A percentile compares a stretch with the other conserved stretches of the same genome.
Evolutionary conservation across 306 rosid genomes (phyloP).

Genomic region (Acacia acuminata): DNA sequence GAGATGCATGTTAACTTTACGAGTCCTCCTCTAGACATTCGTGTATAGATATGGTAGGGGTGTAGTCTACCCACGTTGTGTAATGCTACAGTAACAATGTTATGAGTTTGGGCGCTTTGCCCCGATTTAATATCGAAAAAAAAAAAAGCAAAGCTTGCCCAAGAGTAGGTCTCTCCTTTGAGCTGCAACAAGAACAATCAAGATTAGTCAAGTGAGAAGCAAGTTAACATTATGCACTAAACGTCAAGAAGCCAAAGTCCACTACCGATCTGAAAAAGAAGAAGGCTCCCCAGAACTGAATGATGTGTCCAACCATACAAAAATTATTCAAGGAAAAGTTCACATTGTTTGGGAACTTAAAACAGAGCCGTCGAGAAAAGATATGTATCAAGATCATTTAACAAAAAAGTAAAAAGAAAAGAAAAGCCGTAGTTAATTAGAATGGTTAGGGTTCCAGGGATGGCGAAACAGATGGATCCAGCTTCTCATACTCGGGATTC

Average conservation of each 20-base stretch:
- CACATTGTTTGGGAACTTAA: background rate
- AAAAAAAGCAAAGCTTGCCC: too few species aligned
- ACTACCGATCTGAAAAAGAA: background rate
- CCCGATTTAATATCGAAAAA: too few species aligned
- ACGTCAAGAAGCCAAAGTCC: background rate
- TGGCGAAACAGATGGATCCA: constrained; percentile 3
- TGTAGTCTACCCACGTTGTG: too few species aligned
- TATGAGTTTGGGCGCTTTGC: too few species aligned
- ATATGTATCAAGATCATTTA: background rate
- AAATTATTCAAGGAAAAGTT: background rate
- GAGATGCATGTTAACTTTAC: too few species aligned
- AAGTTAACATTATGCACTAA: background rate
- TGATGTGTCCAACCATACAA: background rate
- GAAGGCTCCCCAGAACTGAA: background rate
- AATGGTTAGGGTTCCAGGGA: background rate
- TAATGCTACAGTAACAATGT: too few species aligned
- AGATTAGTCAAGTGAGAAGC: too few species aligned
- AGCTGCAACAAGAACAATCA: too few species aligned
- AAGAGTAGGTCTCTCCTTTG: too few species aligned
- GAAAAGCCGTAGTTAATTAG: background rate
- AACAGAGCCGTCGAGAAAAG: background rate
- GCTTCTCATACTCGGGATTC: too few species aligned
- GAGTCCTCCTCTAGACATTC: too few species aligned
- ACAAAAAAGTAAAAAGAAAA: background rate
- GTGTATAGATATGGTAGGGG: too few species aligned